Conservation (phyloP, 140 eudicot genomes). For the Flaveria floridana region DNA sequence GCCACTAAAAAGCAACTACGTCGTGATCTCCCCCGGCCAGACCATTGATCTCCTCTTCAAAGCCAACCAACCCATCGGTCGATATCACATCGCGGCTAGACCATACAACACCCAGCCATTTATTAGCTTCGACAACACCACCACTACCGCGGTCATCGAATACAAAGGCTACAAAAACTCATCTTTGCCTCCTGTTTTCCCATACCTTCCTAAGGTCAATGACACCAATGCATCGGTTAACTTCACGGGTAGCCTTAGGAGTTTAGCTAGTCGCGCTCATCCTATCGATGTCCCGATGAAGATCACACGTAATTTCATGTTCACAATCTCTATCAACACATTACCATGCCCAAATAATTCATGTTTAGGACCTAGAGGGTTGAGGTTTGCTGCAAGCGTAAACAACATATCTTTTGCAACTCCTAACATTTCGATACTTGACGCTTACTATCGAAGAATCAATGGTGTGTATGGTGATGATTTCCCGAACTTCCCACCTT, state of each 20-base stretch:
- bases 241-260: conserved; percentile 50
- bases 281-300: conserved; percentile 50
- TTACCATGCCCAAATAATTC: conserved; percentile 35
- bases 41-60: conserved; percentile 46
- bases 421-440: conserved; percentile 41
- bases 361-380: conserved; percentile 44
- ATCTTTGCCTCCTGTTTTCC: conserved; percentile 29
- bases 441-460: conserved; percentile 44
- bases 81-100: conserved; percentile 52
- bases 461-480: conserved; percentile 44
- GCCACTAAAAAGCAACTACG: conserved; percentile 45
- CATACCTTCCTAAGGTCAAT: conserved; percentile 43
- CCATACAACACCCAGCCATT: conserved; percentile 36
- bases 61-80: conserved; percentile 48
- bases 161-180: conserved; percentile 37
- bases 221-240: conserved; percentile 39
- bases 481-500: conserved; percentile 48
- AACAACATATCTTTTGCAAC: conserved; percentile 42
- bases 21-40: conserved; percentile 59
- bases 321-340: conserved; percentile 48
- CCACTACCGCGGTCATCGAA: conserved; percentile 50
- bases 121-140: conserved; percentile 46
- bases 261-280: conserved; percentile 45
- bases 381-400: conserved; percentile 48
- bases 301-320: conserved; percentile 24